Evolutionary conservation across 208 protist species (phyloP).

Genomic region (Acanthamoeba lenticulata): DNA sequence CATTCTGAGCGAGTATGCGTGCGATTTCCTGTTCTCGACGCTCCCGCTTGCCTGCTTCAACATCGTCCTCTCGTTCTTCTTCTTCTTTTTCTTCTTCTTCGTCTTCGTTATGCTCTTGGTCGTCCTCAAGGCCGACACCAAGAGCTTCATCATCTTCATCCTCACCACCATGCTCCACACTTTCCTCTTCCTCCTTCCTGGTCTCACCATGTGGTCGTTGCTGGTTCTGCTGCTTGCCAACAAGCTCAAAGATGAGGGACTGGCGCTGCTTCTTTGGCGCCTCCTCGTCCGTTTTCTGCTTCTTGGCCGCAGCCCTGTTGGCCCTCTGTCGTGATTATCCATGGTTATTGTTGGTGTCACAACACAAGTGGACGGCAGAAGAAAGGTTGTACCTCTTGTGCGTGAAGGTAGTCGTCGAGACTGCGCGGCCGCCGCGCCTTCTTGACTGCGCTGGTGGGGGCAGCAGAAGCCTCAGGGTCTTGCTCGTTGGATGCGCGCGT

Average conservation of each 20-base stretch:
- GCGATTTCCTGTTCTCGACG: not conserved
- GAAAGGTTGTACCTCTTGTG: not conserved
- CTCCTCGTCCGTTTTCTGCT: not conserved
- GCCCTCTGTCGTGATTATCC: not conserved
- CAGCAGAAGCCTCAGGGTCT: not conserved
- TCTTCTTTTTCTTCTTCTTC: not conserved
- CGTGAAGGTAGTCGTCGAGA: conserved; percentile 12
- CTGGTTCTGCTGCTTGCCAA: not conserved
- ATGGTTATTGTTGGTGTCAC: not conserved
- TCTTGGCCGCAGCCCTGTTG: not conserved
- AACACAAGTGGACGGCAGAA: not conserved
- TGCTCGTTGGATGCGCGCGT: not conserved
- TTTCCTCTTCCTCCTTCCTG: not conserved
- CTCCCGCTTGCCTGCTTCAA: not conserved
- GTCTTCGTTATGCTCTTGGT: no score
- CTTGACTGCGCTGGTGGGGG: not conserved
- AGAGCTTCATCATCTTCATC: not conserved
- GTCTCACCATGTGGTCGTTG: not conserved
- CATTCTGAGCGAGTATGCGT: not conserved
- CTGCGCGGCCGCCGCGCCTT: not conserved
- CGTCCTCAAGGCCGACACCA: not conserved
- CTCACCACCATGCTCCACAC: not conserved
- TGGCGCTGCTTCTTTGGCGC: conserved; percentile 26
- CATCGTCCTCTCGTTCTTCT: not conserved
- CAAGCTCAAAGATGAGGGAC: conserved; percentile 15